Base-by-base conservation (phyloP, 139 green algal genomes). In the Diplosphaera chodatii region DNA sequence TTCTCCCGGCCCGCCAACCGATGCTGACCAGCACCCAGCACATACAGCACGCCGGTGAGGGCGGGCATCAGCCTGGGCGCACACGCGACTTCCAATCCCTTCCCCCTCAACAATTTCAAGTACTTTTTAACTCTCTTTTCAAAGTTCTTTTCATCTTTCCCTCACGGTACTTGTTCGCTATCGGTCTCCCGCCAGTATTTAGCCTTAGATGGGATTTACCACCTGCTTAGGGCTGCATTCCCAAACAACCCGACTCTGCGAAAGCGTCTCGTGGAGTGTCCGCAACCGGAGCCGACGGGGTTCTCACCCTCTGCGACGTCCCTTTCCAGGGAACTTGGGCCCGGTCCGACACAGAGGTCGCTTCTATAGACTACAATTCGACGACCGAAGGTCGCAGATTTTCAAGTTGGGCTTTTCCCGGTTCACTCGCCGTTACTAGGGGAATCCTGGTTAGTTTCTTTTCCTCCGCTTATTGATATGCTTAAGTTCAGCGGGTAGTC, bases 141-240 rank as follows among this genome's bases (percentile, higher is more conserved):
- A 94, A 94, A 92, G 89, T 93, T 87, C 89, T 96, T 96, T 96
- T 94, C 90, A 94, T 92, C 90, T 96, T 96, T 94, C 87, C 89
- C 89, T 96, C 90, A 84, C 90, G 89, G 89, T 96, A 96, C 90
- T 96, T 96, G 88, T 96, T 94, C 89, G 86, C 88, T 96, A 93
- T 94, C 88, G 91, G 88, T 93, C 87, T 96, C 88, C 87, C 83
- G 89, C 84, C 88, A 85, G 75, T 93, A 93, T 93, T 91, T 93
- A 96, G 88, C 90, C 85, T 93, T 93, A 91, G 89, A 95, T 87
- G 90, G 90, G 86, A 92, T 93, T 93, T 92, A 96, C 90, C 88
- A 87, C 85, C 90, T 82, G 82, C 77, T 96, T 96, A 84, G 88
- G 83, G 88, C 88, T 93, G 90, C 87, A 93, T 93, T 95, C 87